Evolutionary conservation across 169 alveolate genomes (phyloP).

Genomic region (Cryptosporidium canis): DNA sequence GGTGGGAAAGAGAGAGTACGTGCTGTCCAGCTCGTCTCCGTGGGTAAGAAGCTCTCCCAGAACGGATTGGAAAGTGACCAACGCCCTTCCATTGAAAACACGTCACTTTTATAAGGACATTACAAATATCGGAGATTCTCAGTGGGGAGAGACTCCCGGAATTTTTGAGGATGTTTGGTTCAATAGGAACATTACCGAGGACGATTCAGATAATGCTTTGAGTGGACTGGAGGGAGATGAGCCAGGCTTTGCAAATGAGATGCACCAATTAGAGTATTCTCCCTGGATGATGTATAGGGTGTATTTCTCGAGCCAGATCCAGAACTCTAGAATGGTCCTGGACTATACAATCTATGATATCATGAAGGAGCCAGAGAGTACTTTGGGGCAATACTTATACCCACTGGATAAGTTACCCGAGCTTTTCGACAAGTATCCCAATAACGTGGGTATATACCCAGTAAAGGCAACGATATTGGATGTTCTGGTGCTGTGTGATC

Average conservation of each 20-base stretch:
- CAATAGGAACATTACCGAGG: background rate
- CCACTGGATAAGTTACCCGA: slow-evolving; percentile 49
- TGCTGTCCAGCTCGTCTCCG: slow-evolving; percentile 35
- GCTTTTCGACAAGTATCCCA: slow-evolving; percentile 6
- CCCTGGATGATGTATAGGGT: slow-evolving; percentile 70
- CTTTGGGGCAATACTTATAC: slow-evolving; percentile 45
- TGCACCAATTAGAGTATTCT: slow-evolving; percentile 2
- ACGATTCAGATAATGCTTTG: no score
- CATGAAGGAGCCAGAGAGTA: slow-evolving; percentile 64
- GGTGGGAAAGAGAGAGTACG: slow-evolving; percentile 51
- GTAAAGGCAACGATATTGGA: slow-evolving; percentile 39
- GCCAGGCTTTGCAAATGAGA: background rate
- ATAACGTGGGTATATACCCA: slow-evolving; percentile 50
- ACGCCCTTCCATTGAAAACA: background rate
- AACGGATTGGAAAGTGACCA: slow-evolving; percentile 57
- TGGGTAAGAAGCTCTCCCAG: slow-evolving; percentile 47
- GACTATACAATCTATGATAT: slow-evolving; percentile 42
- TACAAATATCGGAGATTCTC: slow-evolving; percentile 66
- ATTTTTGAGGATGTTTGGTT: slow-evolving; percentile 66
- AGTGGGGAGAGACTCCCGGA: slow-evolving; percentile 58
- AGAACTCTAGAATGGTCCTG: background rate
- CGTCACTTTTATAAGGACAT: slow-evolving; percentile 51
- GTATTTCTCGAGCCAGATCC: slow-evolving; percentile 32
- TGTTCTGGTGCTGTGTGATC: slow-evolving; percentile 52
- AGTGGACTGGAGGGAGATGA: background rate